A percentile compares a stretch with the other conserved stretches of the same genome.
Evolutionary conservation across 169 alveolate genomes (phyloP).

Genomic region (Haemoproteus tartakovskyi): DNA sequence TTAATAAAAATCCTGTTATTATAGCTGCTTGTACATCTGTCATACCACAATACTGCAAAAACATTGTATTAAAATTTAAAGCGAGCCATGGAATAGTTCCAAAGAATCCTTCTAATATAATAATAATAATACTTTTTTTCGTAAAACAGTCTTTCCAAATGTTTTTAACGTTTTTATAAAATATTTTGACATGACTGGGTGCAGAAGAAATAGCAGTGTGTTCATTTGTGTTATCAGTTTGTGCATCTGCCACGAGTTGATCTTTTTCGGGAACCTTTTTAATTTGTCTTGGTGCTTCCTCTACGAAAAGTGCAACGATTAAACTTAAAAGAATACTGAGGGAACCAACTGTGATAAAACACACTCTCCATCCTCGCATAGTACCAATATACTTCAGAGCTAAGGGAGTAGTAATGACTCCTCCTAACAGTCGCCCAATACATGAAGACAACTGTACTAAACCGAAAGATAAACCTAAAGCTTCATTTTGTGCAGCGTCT

Average conservation of each 20-base stretch:
- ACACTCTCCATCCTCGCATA: conserved; percentile 82
- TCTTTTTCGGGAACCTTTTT: conserved; percentile 5
- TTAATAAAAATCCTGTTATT: conserved; percentile 79
- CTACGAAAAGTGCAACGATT: conserved; percentile 75
- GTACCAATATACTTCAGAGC: conserved; percentile 76
- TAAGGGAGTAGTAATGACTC: conserved; percentile 83
- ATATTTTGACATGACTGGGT: conserved; percentile 24
- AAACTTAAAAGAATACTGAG: conserved; percentile 75
- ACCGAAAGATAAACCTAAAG: conserved; percentile 81
- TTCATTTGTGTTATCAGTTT: background rate
- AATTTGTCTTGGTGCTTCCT: conserved; percentile 77
- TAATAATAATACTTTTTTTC: conserved; percentile 51
- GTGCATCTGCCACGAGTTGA: background rate
- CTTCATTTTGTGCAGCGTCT: conserved; percentile 75
- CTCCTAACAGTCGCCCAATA: conserved; percentile 83
- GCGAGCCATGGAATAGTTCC: conserved; percentile 91
- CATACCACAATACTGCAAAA: conserved; percentile 87
- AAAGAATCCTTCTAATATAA: conserved; percentile 77
- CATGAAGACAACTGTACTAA: conserved; percentile 82
- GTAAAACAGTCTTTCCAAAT: conserved; percentile 49
- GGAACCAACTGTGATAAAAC: conserved; percentile 79
- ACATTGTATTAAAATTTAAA: conserved; percentile 85
- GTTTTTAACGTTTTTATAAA: conserved; percentile 35
- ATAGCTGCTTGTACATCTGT: conserved; percentile 84
- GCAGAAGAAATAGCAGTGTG: background rate